Evolutionary conservation across 768 basidiomycete genomes (phyloP), one percentile per base, ranked within the genome.

Genomic region (Termitomyces sp.): DNA sequence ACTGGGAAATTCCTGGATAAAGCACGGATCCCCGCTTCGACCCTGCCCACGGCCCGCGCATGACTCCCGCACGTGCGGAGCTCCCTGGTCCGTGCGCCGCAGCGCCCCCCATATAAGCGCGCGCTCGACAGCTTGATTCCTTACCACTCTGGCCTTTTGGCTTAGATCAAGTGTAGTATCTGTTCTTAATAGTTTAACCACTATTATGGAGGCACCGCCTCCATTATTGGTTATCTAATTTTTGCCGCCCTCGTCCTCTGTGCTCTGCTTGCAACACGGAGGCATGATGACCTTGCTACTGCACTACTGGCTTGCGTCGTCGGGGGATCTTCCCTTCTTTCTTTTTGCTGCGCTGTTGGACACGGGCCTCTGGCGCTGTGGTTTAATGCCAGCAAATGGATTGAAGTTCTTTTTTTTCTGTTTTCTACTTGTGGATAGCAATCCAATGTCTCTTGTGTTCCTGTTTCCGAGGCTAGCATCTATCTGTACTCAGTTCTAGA

Each of bases 131-230:
- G 8, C 4, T 10, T 1, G 1, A 8, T 16, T 57, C 56, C 58
- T 85, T 79, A 88, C 87, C 88, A 88, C 87, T 89, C 88, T 88
- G 88, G 88, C 87, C 88, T 89, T 88, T 89, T 90, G 88, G 89
- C 89, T 91, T 91, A 89, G 89, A 91, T 90, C 88, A 90, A 91
- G 89, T 91, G 89, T 91, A 91, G 89, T 91, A 91, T 90, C 89
- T 92, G 89, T 91, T 90, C 88, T 91, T 88, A 85, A 85, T 84
- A 85, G 83, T 85, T 84, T 85, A 85, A 85, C 78, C 79, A 79
- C 79, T 81, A 81, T 81, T 80, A 80, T 80, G 77, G 74, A 72
- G 77, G 75, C 79, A 79, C 75, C 72, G 78, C 75, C 75, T 74
- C 75, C 75, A 79, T 79, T 79, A 51, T 63, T 79, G 79, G 79